Conservation (phyloP, 768 basidiomycete species). For the Tephrocybe rancida region DNA sequence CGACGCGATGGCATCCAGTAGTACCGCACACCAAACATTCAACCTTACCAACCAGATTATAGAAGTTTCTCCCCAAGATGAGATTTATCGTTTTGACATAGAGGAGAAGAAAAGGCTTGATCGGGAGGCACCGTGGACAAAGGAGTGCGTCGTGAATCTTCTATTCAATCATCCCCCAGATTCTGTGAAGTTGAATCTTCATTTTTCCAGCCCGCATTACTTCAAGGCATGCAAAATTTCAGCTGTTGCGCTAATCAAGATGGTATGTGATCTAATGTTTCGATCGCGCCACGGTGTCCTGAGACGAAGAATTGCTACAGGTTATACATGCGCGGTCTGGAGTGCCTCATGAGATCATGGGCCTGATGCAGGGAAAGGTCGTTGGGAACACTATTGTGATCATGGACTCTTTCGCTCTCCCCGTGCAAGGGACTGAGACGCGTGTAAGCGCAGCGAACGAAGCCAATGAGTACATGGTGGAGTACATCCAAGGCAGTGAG, state of each 20-base stretch:
- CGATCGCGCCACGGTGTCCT: conserved; percentile 1
- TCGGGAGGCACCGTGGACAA: conserved; percentile 78
- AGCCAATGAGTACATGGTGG: conserved; percentile 98
- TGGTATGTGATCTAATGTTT: conserved; percentile 47
- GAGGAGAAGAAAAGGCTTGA: conserved; percentile 70
- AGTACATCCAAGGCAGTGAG: conserved; percentile 81
- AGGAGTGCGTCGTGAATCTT: conserved; percentile 62
- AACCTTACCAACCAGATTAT: conserved; percentile 69
- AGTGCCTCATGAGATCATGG: conserved; percentile 99
- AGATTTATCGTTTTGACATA: conserved; percentile 76
- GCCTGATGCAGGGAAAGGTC: conserved; percentile 97
- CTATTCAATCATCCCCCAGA: neutral
- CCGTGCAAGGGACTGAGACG: conserved; percentile 98
- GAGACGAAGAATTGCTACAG: conserved; percentile 40
- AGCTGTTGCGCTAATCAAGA: conserved; percentile 94
- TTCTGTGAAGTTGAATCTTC: neutral
- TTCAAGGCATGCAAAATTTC: conserved; percentile 95
- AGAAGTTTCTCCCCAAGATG: conserved; percentile 74
- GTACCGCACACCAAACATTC: conserved; percentile 73
- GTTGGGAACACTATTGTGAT: conserved; percentile 77
- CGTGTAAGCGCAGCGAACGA: conserved; percentile 95
- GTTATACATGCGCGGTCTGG: conserved; percentile 98
- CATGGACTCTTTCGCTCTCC: conserved; percentile 96
- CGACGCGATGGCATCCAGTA: conserved; percentile 31
- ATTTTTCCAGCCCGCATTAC: conserved; percentile 62